A percentile compares a stretch with the other conserved stretches of the same genome.
These are phyloP conservation scores for Cryptococcus wingfieldii DNA, from an alignment of 1,284 basidiomycete species.

Conservation along the genomic window DNA sequence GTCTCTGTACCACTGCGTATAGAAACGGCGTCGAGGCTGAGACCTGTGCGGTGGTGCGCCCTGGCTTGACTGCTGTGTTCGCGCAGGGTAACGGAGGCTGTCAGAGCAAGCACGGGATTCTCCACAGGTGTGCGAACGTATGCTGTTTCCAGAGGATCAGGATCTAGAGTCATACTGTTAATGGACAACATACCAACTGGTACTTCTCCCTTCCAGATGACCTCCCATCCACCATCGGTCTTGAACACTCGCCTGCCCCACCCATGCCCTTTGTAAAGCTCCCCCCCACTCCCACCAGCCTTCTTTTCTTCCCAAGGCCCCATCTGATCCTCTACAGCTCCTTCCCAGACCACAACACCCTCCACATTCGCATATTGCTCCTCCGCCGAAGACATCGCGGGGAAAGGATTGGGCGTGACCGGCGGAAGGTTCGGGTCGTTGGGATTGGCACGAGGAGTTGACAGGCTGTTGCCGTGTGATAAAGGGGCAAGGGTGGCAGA, in stretches of 20 bases:
- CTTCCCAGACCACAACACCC: conserved; percentile 63
- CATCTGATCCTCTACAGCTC: conserved; percentile 23
- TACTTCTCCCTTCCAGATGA: conserved; percentile 67
- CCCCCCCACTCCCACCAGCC: conserved; percentile 24
- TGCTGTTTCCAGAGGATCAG: conserved; percentile 46
- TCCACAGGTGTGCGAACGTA: conserved; percentile 66
- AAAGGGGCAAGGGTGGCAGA: conserved; percentile 17
- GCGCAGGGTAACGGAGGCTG: conserved; percentile 70
- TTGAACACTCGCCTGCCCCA: conserved; percentile 60
- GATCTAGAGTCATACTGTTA: background rate
- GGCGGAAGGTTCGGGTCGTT: conserved; percentile 50
- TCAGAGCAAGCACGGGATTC: conserved; percentile 74
- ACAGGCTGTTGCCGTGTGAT: conserved; percentile 22
- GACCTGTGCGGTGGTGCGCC: conserved; percentile 14
- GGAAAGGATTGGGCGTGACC: conserved; percentile 38
- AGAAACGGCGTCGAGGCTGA: conserved; percentile 22
- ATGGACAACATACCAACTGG: conserved; percentile 63
- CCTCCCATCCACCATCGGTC: conserved; percentile 65
- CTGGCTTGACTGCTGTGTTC: conserved; percentile 55
- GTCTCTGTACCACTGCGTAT: conserved; percentile 19
- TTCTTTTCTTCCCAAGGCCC: conserved; percentile 12
- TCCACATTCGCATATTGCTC: conserved; percentile 68
- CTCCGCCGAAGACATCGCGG: conserved; percentile 61
- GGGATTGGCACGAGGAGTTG: conserved; percentile 42
- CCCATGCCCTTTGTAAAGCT: background rate